Evolutionary conservation across 176 grass and related monocot genomes (phyloP).

Genomic region (Luzula sylvatica): DNA sequence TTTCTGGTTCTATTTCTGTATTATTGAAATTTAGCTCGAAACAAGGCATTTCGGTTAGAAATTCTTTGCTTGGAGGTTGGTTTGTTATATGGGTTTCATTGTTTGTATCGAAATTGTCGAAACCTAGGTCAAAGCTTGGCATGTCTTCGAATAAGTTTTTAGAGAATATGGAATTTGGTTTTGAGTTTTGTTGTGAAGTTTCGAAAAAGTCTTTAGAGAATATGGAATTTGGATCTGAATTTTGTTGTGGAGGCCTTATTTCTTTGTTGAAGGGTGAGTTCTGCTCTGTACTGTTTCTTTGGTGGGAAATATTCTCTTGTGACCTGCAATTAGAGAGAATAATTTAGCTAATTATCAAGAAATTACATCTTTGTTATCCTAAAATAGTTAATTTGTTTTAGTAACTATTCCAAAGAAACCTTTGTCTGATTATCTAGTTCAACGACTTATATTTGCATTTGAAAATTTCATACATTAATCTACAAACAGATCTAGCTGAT

Average conservation of each 20-base stretch:
- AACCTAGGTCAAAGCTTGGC: slow-evolving; percentile 15
- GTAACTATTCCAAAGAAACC: too few species aligned
- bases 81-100: slow-evolving; percentile 59
- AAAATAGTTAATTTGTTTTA: too few species aligned
- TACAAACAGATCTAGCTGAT: too few species aligned
- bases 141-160: neutral
- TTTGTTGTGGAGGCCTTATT: neutral
- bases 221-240: neutral
- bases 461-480: too few species aligned
- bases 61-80: slow-evolving; percentile 14
- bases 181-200: too few species aligned
- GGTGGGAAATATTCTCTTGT: slow-evolving; percentile 6
- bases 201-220: neutral
- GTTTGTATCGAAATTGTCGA: slow-evolving; percentile 22
- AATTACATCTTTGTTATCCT: too few species aligned
- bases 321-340: slow-evolving; percentile 11
- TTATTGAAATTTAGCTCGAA: slow-evolving; percentile 39
- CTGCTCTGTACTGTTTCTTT: neutral
- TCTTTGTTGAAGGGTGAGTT: neutral
- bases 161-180: neutral
- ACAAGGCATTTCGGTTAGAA: slow-evolving; percentile 9
- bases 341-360: neutral
- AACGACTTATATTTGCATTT: too few species aligned
- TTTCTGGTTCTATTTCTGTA: slow-evolving; percentile 46
- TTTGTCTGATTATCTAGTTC: too few species aligned